Base-by-base conservation (phyloP, 106 monocot species). In the Allium sativum region DNA sequence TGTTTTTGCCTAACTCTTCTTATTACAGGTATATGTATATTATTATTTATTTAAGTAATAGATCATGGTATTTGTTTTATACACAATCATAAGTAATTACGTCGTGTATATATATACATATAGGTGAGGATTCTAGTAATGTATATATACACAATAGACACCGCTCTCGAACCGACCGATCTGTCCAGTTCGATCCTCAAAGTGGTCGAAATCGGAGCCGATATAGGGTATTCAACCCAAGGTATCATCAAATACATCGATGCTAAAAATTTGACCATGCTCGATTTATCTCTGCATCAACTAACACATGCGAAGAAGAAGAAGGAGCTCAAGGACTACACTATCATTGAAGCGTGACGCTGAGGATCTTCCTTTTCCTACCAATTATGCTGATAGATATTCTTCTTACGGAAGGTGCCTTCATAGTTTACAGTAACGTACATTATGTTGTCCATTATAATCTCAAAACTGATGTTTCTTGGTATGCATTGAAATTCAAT, bases 251-350 rank as follows among this genome's bases (percentile, higher is more conserved):
- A 86, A 73, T 72, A 75, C 44, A 60, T 91, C 3, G 50, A 85
- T 50, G 73, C 90, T 4, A 72, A 82, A 73, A 86, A 86, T 53
- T 77, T 90, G 19, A 90, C 90, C 1, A 79, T 90, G 46, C 79
- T 86, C 15, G 90, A 90, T 66, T 85, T 86, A 61, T 90, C 90
- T 7, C 90, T 82, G 3, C 86, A 91, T 67, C 90, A 91, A 74
- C 82, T 91, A 18, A 79, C 43, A 12, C 85, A 86, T 76, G 90
- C 90, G 0, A 70, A 60, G 72, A 55, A 82, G 70, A 91, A 91
- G 72, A 82, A 85, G 71, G 67, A 66, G 3, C 69, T 91, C 56
- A 85, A 91, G 79, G 77, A 80, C 47, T 85, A 82, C 70, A 86
- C 77, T 20, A 90, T 86, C 18, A 57, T 90, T 1, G 82, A 90